These are phyloP conservation scores for Zopfia rhizophila DNA, from an alignment of 2,329 filamentous ascomycete genomes.

Conservation along the genomic window DNA sequence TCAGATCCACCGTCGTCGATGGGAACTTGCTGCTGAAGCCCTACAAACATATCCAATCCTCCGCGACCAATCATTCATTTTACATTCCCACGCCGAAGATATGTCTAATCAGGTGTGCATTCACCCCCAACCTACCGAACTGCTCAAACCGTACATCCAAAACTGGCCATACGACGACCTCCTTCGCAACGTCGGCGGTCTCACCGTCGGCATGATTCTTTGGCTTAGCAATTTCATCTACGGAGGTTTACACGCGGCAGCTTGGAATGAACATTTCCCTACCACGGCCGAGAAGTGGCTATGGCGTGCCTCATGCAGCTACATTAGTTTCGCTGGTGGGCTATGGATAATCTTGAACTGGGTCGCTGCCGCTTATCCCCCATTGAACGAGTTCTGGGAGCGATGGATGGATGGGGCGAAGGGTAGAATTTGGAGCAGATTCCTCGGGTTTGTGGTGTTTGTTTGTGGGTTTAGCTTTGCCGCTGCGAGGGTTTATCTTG, in stretches of 20 bases:
- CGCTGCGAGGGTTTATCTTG: constrained; percentile 28
- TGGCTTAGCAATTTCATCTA: constrained; percentile 31
- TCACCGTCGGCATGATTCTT: constrained; percentile 26
- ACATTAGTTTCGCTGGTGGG: constrained; percentile 29
- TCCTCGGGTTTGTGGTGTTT: constrained; percentile 5
- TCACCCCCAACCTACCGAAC: constrained; percentile 14
- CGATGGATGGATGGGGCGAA: constrained; percentile 16
- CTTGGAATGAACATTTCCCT: constrained; percentile 34
- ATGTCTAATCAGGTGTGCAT: background rate
- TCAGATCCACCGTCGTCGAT: no score
- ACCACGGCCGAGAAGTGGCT: constrained; percentile 25
- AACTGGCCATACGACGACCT: constrained; percentile 35
- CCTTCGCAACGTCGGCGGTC: constrained; percentile 23
- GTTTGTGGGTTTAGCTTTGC: constrained; percentile 22
- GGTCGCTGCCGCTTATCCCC: constrained; percentile 21
- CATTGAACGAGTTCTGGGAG: constrained; percentile 24
- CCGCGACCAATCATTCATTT: constrained; percentile 1
- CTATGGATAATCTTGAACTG: constrained; percentile 30
- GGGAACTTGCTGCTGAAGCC: constrained; percentile 6
- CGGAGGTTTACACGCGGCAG: constrained; percentile 32
- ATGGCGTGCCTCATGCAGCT: constrained; percentile 29
- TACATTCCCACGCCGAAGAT: no score
- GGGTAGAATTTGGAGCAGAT: constrained; percentile 6
- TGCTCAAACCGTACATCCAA: constrained; percentile 12
- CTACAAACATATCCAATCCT: constrained; percentile 6